These are phyloP conservation scores for Fraxinus platypoda DNA, from an alignment of 305 asterid species.

Conservation along the genomic window DNA sequence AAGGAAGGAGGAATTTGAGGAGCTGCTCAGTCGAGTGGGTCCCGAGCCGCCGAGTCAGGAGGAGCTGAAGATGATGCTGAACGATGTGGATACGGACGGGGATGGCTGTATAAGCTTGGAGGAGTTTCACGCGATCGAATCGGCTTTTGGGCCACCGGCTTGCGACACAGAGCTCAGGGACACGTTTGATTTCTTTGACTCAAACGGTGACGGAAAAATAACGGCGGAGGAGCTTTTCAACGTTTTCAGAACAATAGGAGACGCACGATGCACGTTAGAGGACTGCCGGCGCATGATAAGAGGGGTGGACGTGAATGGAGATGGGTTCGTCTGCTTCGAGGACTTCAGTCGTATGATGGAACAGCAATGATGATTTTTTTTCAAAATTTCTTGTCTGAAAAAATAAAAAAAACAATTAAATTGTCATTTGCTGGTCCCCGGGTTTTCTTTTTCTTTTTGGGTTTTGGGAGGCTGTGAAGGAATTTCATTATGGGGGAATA, in stretches of 20 bases:
- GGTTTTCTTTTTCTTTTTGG: neutral
- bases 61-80: constrained; percentile 47
- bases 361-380: constrained; percentile 32
- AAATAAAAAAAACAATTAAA: neutral
- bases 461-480: neutral
- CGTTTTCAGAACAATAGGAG: constrained; percentile 55
- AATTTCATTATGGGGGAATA: neutral
- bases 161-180: constrained; percentile 53
- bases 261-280: constrained; percentile 64
- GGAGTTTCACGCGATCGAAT: constrained; percentile 54
- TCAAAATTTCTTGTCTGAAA: neutral
- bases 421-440: neutral
- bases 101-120: constrained; percentile 66
- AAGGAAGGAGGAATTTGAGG: constrained; percentile 45
- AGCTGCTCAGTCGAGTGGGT: constrained; percentile 48
- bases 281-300: constrained; percentile 77
- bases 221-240: constrained; percentile 70
- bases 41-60: constrained; percentile 49
- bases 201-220: constrained; percentile 68
- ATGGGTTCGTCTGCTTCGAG: constrained; percentile 73
- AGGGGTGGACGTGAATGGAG: constrained; percentile 59
- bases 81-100: constrained; percentile 57
- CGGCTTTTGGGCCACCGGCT: constrained; percentile 63
- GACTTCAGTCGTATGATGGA: constrained; percentile 82
- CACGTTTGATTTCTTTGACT: constrained; percentile 69